Conservation (phyloP, 495 filamentous ascomycete genomes). For the Podospora comata region DNA sequence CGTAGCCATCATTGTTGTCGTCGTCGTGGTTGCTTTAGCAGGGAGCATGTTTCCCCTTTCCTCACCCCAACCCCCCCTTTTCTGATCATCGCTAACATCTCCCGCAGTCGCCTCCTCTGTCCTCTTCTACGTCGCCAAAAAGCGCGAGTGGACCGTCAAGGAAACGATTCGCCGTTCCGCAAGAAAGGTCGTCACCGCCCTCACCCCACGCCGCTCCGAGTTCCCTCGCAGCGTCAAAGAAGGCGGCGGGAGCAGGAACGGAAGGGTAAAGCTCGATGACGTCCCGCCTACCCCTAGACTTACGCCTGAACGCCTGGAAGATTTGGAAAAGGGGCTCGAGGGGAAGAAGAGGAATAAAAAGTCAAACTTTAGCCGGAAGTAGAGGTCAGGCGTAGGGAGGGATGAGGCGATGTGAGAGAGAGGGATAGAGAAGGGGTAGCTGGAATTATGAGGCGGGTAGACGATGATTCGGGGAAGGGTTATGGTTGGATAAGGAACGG, state of each 20-base stretch:
- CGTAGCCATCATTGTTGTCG: slow-evolving; percentile 60
- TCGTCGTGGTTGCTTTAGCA: slow-evolving; percentile 52
- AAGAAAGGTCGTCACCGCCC: slow-evolving; percentile 49
- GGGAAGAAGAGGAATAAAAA: slow-evolving; percentile 32
- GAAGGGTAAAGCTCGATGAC: slow-evolving; percentile 45
- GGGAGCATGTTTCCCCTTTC: slow-evolving; percentile 46
- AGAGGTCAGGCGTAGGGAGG: neutral
- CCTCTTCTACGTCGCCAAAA: slow-evolving; percentile 56
- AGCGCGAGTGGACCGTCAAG: slow-evolving; percentile 54
- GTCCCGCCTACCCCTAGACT: slow-evolving; percentile 51
- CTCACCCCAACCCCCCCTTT: neutral
- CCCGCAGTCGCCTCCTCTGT: slow-evolving; percentile 45
- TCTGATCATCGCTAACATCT: neutral
- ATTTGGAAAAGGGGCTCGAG: slow-evolving; percentile 50
- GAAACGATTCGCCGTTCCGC: slow-evolving; percentile 53
- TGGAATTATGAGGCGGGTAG: too few relatives aligned
- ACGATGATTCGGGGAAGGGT: too few relatives aligned
- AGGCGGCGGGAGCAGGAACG: slow-evolving; percentile 20
- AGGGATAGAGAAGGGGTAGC: too few relatives aligned
- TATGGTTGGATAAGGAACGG: too few relatives aligned
- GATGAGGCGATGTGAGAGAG: neutral
- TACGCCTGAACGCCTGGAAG: slow-evolving; percentile 34
- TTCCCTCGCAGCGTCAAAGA: slow-evolving; percentile 54
- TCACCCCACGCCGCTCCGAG: slow-evolving; percentile 53
- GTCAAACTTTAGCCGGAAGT: slow-evolving; percentile 35